A percentile compares a stretch with the other conserved stretches of the same genome.
Conservation (phyloP, 495 filamentous ascomycete genomes). For the Halenospora varia region DNA sequence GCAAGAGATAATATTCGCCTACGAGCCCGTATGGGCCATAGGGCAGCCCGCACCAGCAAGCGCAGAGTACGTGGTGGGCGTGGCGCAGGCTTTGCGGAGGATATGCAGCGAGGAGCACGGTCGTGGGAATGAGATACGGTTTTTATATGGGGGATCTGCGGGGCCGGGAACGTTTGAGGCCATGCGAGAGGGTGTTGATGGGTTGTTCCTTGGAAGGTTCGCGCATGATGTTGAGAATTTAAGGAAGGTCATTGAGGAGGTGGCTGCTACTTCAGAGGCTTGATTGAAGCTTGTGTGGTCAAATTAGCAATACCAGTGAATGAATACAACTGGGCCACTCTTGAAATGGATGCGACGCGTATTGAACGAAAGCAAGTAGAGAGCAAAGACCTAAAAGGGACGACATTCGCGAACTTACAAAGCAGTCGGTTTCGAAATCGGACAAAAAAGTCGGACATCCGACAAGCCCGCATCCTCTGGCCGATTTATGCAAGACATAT, state of each 20-base stretch:
- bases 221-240: conserved; percentile 70
- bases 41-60: conserved; percentile 68
- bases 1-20: conserved; percentile 73
- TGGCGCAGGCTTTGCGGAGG: conserved; percentile 57
- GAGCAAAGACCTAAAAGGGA: neutral
- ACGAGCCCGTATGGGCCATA: conserved; percentile 91
- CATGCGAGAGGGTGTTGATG: conserved; percentile 67
- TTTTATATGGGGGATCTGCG: conserved; percentile 79
- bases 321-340: no score
- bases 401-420: neutral
- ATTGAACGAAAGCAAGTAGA: no score
- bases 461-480: neutral
- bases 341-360: no score
- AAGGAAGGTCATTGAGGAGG: conserved; percentile 62
- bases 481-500: neutral
- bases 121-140: conserved; percentile 47
- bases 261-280: conserved; percentile 28
- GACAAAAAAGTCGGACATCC: neutral
- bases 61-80: conserved; percentile 65
- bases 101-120: conserved; percentile 33
- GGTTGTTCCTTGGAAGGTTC: conserved; percentile 78
- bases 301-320: no score
- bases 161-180: conserved; percentile 68
- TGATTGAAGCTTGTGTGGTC: no score
- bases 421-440: neutral